Evolutionary conservation across 1,284 basidiomycete genomes (phyloP), one percentile per base, ranked within the genome.

Genomic region (Microbotryum lychnidis-dioicae): DNA sequence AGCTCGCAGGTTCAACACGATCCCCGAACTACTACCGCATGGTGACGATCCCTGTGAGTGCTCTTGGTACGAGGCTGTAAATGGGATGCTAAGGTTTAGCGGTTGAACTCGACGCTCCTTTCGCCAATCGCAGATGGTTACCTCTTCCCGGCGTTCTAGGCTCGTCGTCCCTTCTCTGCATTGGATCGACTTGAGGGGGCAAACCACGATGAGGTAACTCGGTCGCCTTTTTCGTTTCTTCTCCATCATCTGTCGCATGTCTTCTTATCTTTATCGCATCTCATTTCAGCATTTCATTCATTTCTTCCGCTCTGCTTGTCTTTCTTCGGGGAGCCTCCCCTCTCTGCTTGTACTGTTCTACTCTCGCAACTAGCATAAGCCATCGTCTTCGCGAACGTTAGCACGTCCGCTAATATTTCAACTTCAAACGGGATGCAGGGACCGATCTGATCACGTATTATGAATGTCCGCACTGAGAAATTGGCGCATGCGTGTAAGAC

Each of bases 101-200:
- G 9, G 18, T 3, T 7, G 27, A 14, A 31, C 25, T 29, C 47
- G 33, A 49, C 25, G 25, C 14, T 27, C 18, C 16, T 2, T 9
- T 4, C 9, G 3, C 14, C 3, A 50, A 14, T 6, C 16, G 6
- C 56, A 64, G 62, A 66, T 29, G 65, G 65, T 2, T 64, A 66
- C 55, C 55, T 66, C n/a, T 66, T 66, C 49, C 65, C 65, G n/a
- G 45, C 31, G 23, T 66, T 63, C 54, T 66, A 42, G 61, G 20
- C 12, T 50, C 48, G 18, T 50, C 48, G 21, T 10, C 29, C 2
- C 5, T 50, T n/a, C 29, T 23, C 21, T 16, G 14, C 23, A 12
- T n/a, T n/a, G 48, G 23, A 16, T 50, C 48, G 48, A 12, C 20
- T 14, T 6, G 27, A 3, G 20, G 21, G 21, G 48, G 48, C 29